Conservation (phyloP, 2,329 filamentous ascomycete genomes). For the Trichoderma hamatum region DNA sequence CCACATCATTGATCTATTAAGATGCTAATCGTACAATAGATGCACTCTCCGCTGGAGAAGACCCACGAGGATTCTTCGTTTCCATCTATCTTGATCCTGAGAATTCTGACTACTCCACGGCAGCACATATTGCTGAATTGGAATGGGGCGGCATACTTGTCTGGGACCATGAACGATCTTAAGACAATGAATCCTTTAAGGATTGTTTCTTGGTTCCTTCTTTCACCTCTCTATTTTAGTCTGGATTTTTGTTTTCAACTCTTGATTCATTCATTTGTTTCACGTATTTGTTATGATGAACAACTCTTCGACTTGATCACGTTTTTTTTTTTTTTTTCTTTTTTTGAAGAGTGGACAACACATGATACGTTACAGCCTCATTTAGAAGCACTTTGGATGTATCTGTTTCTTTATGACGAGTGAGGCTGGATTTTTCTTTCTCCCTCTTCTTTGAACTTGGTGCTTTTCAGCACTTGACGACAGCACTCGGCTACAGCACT, state of each 20-base stretch:
- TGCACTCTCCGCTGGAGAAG: constrained; percentile 19
- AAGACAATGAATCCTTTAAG: neutral
- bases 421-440: neutral
- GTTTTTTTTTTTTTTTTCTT: neutral
- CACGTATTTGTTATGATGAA: neutral
- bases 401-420: neutral
- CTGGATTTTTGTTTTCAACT: neutral
- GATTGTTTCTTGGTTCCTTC: neutral
- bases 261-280: neutral
- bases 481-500: too few relatives aligned
- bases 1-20: too few relatives aligned
- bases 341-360: neutral
- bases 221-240: neutral
- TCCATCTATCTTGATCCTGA: constrained; percentile 40
- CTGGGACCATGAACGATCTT: constrained; percentile 23
- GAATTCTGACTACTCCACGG: constrained; percentile 36
- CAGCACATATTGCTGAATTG: constrained; percentile 32
- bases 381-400: neutral
- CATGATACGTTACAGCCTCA: neutral
- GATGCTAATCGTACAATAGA: neutral
- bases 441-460: neutral
- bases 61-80: constrained; percentile 41
- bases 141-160: constrained; percentile 36
- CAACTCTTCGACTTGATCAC: neutral
- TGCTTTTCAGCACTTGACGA: neutral